Evolutionary conservation across 192 early-diverging fungal species (phyloP).

Genomic region (Backusella westeae): DNA sequence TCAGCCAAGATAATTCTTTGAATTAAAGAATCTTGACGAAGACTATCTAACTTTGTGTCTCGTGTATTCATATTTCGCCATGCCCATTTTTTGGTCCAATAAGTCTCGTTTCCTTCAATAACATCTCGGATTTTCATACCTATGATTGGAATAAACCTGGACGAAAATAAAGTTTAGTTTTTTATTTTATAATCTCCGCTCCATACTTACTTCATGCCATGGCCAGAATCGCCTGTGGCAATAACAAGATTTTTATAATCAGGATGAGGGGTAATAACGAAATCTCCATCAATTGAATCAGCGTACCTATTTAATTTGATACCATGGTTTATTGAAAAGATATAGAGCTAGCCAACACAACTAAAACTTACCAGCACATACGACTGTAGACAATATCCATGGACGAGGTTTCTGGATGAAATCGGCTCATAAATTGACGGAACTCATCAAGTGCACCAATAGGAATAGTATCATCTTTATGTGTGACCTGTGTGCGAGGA

Average conservation of each 20-base stretch:
- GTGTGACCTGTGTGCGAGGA: conserved; percentile 30
- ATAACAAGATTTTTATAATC: conserved; percentile 30
- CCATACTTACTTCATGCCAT: conserved; percentile 47
- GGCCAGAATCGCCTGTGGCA: conserved; percentile 54
- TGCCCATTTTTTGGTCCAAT: background rate
- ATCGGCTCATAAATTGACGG: conserved; percentile 34
- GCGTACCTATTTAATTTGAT: conserved; percentile 33
- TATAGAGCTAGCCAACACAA: background rate
- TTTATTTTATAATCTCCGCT: background rate
- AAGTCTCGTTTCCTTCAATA: conserved; percentile 31
- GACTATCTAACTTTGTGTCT: conserved; percentile 7
- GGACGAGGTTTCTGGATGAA: conserved; percentile 34
- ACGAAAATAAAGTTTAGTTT: background rate
- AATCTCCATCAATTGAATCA: conserved; percentile 52
- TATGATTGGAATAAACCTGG: conserved; percentile 41
- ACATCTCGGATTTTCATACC: conserved; percentile 47
- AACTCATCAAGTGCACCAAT: conserved; percentile 28
- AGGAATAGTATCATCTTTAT: conserved; percentile 34
- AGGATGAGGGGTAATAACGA: conserved; percentile 45
- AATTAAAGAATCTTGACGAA: background rate
- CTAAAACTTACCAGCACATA: conserved; percentile 39
- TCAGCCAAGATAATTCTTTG: background rate
- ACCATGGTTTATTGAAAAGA: background rate
- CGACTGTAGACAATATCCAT: conserved; percentile 36
- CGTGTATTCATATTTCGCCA: background rate